Percentiles rank a stretch among this genome's conserved stretches.
phyloP scores from a whole-genome alignment of 2,329 filamentous ascomycete species.

The Pyrenophora graminea region DNA sequence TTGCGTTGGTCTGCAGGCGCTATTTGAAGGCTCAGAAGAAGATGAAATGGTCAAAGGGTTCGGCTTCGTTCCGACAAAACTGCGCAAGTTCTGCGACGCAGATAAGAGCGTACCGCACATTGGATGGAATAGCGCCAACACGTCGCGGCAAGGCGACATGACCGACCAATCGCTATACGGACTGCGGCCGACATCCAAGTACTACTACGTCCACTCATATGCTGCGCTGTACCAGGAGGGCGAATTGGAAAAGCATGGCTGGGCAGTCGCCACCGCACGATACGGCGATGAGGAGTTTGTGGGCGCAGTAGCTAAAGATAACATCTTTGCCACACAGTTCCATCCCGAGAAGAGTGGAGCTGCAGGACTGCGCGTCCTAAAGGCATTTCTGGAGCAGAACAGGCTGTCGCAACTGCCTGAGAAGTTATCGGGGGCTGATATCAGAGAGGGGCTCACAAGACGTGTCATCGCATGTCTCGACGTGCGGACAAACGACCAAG shows the following conservation, averaged over 20 bases:
- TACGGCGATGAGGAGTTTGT: slow-evolving; percentile 92
- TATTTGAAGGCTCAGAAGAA: slow-evolving; percentile 86
- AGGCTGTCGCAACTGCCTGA: slow-evolving; percentile 60
- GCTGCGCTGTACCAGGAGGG: slow-evolving; percentile 76
- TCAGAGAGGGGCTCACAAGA: slow-evolving; percentile 76
- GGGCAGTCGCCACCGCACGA: slow-evolving; percentile 86
- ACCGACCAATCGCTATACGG: slow-evolving; percentile 70
- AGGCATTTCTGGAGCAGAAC: slow-evolving; percentile 80
- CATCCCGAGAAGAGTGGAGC: slow-evolving; percentile 97
- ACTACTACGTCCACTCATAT: slow-evolving; percentile 98
- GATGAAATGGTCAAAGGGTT: slow-evolving; percentile 73
- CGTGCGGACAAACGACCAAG: slow-evolving; percentile 89
- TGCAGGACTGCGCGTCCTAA: slow-evolving; percentile 81
- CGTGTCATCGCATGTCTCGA: slow-evolving; percentile 95
- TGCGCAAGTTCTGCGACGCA: slow-evolving; percentile 76
- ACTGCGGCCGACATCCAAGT: slow-evolving; percentile 80
- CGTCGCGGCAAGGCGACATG: slow-evolving; percentile 50
- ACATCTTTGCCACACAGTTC: slow-evolving; percentile 91
- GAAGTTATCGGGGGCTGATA: slow-evolving; percentile 32
- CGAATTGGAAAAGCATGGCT: slow-evolving; percentile 78
- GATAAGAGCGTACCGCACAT: slow-evolving; percentile 97
- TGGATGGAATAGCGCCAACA: slow-evolving; percentile 92
- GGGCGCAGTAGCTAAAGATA: slow-evolving; percentile 82
- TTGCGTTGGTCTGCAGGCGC: slow-evolving; percentile 88
- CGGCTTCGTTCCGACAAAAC: slow-evolving; percentile 69